phyloP scores from a whole-genome alignment of 2,329 filamentous ascomycete genomes.

The Pseudogymnoascus sp. region DNA sequence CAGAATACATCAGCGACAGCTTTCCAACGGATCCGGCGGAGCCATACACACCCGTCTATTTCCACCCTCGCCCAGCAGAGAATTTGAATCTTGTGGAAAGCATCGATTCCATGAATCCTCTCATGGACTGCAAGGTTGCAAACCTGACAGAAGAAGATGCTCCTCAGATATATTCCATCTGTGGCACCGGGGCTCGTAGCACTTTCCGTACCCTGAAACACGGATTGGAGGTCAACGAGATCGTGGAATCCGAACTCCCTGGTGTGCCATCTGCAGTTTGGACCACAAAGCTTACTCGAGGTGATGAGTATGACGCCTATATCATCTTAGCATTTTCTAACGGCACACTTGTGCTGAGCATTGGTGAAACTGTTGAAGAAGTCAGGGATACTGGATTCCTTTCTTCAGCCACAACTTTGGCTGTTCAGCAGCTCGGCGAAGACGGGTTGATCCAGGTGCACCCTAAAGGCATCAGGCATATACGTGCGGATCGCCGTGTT shows the following conservation, averaged over 20 bases:
- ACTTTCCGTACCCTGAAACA: conserved; percentile 89
- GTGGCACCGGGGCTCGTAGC: conserved; percentile 79
- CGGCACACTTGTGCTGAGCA: conserved; percentile 83
- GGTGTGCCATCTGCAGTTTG: conserved; percentile 87
- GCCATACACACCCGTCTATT: conserved; percentile 71
- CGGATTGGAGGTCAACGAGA: conserved; percentile 85
- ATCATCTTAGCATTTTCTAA: conserved; percentile 92
- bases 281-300: conserved; percentile 79
- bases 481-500: conserved; percentile 64
- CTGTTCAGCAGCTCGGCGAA: conserved; percentile 88
- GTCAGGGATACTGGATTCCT: conserved; percentile 90
- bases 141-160: conserved; percentile 89
- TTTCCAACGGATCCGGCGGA: conserved; percentile 69
- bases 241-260: conserved; percentile 87
- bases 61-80: conserved; percentile 68
- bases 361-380: conserved; percentile 94
- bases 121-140: conserved; percentile 83
- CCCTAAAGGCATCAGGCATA: conserved; percentile 90
- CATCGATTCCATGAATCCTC: conserved; percentile 80
- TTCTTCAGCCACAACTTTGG: conserved; percentile 78
- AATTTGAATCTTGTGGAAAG: conserved; percentile 80
- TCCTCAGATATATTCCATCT: conserved; percentile 90
- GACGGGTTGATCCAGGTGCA: conserved; percentile 91
- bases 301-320: conserved; percentile 84
- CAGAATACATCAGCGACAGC: conserved; percentile 74